Evolutionary conservation across 257 asterid genomes (phyloP).

Genomic region (Capsicum pubescens): DNA sequence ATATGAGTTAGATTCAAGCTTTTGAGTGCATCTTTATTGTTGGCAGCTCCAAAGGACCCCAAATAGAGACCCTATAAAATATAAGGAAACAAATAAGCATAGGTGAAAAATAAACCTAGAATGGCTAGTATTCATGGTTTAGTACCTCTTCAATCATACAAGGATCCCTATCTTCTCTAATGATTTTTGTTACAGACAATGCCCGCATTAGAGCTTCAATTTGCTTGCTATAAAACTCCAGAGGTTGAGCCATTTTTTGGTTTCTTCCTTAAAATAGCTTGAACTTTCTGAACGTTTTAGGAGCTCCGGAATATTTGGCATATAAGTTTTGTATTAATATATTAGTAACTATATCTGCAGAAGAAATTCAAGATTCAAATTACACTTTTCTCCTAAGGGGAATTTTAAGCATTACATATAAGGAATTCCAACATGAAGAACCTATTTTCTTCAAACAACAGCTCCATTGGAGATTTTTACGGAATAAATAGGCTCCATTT

Average conservation of each 20-base stretch:
- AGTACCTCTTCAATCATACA: slow-evolving; percentile 83
- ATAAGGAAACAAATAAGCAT: slow-evolving; percentile 24
- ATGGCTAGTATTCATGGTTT: not conserved
- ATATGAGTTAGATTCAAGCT: slow-evolving; percentile 72
- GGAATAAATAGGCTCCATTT: no score
- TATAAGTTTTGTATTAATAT: not conserved
- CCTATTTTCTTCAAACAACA: not conserved
- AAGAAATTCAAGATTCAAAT: slow-evolving; percentile 4
- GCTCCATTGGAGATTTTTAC: no score
- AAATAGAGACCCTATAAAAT: slow-evolving; percentile 76
- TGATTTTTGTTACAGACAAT: slow-evolving; percentile 41
- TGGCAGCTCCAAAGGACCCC: slow-evolving; percentile 94
- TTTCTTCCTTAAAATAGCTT: slow-evolving; percentile 24
- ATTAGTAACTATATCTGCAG: not conserved
- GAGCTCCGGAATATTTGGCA: not conserved
- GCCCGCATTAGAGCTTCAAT: slow-evolving; percentile 57
- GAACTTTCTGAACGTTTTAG: not conserved
- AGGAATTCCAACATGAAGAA: not conserved
- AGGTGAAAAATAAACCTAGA: not conserved
- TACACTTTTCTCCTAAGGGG: not conserved
- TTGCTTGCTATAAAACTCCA: slow-evolving; percentile 42
- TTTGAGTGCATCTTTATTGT: slow-evolving; percentile 53
- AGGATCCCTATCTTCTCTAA: slow-evolving; percentile 61
- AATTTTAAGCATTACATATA: not conserved
- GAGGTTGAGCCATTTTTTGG: slow-evolving; percentile 46